These are phyloP conservation scores for Saccharomycodes ludwigii DNA, from an alignment of 805 yeast species.

Conservation along the genomic window DNA sequence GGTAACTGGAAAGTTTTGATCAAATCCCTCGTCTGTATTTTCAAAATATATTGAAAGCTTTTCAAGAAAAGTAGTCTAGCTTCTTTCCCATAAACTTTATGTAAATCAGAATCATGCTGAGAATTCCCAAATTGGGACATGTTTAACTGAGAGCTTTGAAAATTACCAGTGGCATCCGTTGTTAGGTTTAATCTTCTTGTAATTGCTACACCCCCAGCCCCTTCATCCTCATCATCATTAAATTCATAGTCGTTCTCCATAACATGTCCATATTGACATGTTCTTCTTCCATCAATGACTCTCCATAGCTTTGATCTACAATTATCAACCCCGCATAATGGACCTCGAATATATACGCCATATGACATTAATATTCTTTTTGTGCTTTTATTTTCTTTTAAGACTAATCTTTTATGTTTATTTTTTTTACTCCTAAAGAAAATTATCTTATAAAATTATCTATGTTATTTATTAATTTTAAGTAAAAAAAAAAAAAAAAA, in stretches of 20 bases:
- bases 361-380: too few relatives aligned
- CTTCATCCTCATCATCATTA: slow-evolving; percentile 71
- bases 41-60: slow-evolving; percentile 39
- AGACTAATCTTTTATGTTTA: not conserved
- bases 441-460: too few relatives aligned
- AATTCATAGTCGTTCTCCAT: slow-evolving; percentile 67
- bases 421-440: not conserved
- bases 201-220: slow-evolving; percentile 25
- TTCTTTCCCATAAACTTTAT: slow-evolving; percentile 32
- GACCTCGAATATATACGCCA: slow-evolving; percentile 66
- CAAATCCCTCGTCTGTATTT: slow-evolving; percentile 33
- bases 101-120: slow-evolving; percentile 7
- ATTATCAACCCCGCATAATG: slow-evolving; percentile 80
- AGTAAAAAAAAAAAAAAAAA: not conserved
- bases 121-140: slow-evolving; percentile 8
- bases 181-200: slow-evolving; percentile 47
- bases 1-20: slow-evolving; percentile 23
- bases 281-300: slow-evolving; percentile 59
- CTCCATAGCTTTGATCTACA: slow-evolving; percentile 73
- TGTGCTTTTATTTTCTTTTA: not conserved
- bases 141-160: slow-evolving; percentile 22
- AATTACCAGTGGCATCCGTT: slow-evolving; percentile 28
- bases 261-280: slow-evolving; percentile 88
- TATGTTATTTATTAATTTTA: not conserved
- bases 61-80: slow-evolving; percentile 33